Percentiles rank a stretch among this genome's conserved stretches.
Conservation (phyloP, 208 protist genomes). For the Naegleria fowleri region DNA sequence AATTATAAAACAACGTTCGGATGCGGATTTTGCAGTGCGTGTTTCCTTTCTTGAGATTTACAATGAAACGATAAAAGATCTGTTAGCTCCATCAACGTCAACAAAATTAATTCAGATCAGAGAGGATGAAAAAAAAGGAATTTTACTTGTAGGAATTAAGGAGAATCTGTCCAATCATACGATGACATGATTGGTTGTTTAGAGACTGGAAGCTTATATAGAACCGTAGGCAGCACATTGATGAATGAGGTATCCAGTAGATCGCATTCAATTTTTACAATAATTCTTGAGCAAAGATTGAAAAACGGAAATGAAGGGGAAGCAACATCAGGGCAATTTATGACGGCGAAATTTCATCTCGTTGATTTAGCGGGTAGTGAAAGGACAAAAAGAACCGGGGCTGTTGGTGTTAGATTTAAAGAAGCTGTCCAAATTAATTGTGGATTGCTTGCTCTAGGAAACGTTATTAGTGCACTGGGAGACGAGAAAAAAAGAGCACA, state of each 20-base stretch:
- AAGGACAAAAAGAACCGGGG: slow-evolving; percentile 48
- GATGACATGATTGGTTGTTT: slow-evolving; percentile 61
- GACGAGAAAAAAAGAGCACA: background rate
- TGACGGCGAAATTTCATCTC: slow-evolving; percentile 62
- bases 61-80: slow-evolving; percentile 80
- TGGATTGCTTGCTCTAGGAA: slow-evolving; percentile 76
- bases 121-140: slow-evolving; percentile 49
- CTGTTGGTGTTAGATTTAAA: background rate
- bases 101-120: slow-evolving; percentile 54
- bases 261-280: slow-evolving; percentile 70
- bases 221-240: slow-evolving; percentile 69
- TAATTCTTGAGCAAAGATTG: slow-evolving; percentile 80
- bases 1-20: slow-evolving; percentile 39
- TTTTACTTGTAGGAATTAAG: slow-evolving; percentile 54
- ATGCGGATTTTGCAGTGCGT: slow-evolving; percentile 43
- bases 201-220: slow-evolving; percentile 63
- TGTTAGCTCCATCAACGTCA: slow-evolving; percentile 50
- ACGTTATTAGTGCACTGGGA: slow-evolving; percentile 68
- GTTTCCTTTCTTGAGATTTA: slow-evolving; percentile 84
- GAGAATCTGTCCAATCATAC: slow-evolving; percentile 57
- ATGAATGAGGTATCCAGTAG: slow-evolving; percentile 53
- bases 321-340: slow-evolving; percentile 25
- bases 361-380: slow-evolving; percentile 81
- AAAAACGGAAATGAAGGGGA: slow-evolving; percentile 86
- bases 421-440: slow-evolving; percentile 58